These are phyloP conservation scores for Incumbomyces lentus DNA, from an alignment of 2,329 filamentous ascomycete species.

Conservation along the genomic window DNA sequence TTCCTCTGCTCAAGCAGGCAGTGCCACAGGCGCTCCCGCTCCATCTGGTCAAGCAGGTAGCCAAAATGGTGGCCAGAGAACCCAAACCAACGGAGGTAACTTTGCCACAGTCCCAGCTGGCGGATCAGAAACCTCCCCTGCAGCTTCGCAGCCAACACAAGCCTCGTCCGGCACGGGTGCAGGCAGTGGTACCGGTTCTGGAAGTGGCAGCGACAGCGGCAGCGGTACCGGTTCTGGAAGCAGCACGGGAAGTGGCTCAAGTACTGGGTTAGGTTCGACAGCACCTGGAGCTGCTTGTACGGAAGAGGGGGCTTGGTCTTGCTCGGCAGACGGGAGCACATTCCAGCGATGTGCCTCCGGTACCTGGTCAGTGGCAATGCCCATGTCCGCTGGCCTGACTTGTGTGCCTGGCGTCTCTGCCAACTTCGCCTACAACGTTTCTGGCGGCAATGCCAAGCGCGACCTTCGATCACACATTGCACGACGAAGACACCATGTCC, in stretches of 20 bases:
- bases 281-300: constrained; percentile 37
- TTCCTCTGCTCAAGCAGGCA: constrained; percentile 8
- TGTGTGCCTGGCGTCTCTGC: constrained; percentile 34
- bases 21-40: constrained; percentile 1
- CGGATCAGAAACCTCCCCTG: constrained; percentile 1
- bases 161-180: constrained; percentile 7
- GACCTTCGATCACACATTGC: constrained; percentile 4
- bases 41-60: neutral
- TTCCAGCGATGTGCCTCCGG: constrained; percentile 57
- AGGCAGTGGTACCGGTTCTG: neutral
- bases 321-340: constrained; percentile 39
- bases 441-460: constrained; percentile 10
- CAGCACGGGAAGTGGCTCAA: constrained; percentile 11
- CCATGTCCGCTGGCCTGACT: constrained; percentile 45
- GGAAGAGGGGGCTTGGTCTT: constrained; percentile 50
- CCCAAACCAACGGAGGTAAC: neutral
- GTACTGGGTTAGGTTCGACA: constrained; percentile 17
- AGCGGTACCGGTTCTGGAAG: too few species aligned
- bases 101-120: constrained; percentile 1
- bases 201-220: too few species aligned
- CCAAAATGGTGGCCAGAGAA: neutral
- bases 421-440: constrained; percentile 7
- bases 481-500: neutral
- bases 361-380: constrained; percentile 39
- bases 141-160: constrained; percentile 7